Percentiles rank a stretch among this genome's conserved stretches.
Evolutionary conservation across 306 rosid genomes (phyloP).

Genomic region (Phaseolus lunatus): DNA sequence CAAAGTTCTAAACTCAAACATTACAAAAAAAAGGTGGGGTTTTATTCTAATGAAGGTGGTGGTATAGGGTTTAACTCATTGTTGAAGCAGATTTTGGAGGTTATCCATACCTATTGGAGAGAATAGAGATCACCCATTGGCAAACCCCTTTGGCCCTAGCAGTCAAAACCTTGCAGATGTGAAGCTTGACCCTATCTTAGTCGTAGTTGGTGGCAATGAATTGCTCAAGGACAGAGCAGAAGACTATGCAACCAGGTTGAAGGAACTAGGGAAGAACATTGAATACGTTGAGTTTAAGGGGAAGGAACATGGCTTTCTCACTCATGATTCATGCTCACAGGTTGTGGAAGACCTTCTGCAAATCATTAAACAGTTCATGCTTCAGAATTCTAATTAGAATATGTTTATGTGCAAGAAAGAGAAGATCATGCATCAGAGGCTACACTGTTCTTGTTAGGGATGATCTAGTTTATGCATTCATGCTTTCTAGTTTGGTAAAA

Average conservation of each 20-base stretch:
- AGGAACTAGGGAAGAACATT: slow-evolving; percentile 63
- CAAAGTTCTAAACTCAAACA: too few relatives aligned
- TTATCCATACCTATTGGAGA: slow-evolving; percentile 66
- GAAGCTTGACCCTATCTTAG: slow-evolving; percentile 66
- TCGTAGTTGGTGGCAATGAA: slow-evolving; percentile 70
- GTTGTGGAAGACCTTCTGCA: slow-evolving; percentile 48
- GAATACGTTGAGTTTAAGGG: slow-evolving; percentile 72
- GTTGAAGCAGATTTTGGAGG: slow-evolving; percentile 75
- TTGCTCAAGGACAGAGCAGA: slow-evolving; percentile 71
- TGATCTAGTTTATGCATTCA: not conserved
- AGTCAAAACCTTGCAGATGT: slow-evolving; percentile 58
- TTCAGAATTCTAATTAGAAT: slow-evolving; percentile 49
- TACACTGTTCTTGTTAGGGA: not conserved
- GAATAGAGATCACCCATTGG: slow-evolving; percentile 78
- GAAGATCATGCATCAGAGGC: not conserved
- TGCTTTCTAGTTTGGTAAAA: not conserved
- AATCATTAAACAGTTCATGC: slow-evolving; percentile 59
- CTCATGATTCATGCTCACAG: slow-evolving; percentile 59
- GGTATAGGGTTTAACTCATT: not conserved
- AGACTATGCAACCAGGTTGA: slow-evolving; percentile 57
- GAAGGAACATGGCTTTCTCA: slow-evolving; percentile 74
- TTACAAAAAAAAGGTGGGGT: too few relatives aligned
- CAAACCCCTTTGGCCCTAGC: slow-evolving; percentile 73
- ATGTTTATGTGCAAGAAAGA: not conserved
- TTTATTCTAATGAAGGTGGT: not conserved